Evolutionary conservation across 1,284 basidiomycete species (phyloP), one percentile per base, ranked within the genome.

Genomic region (Xerocomus amazonicus): DNA sequence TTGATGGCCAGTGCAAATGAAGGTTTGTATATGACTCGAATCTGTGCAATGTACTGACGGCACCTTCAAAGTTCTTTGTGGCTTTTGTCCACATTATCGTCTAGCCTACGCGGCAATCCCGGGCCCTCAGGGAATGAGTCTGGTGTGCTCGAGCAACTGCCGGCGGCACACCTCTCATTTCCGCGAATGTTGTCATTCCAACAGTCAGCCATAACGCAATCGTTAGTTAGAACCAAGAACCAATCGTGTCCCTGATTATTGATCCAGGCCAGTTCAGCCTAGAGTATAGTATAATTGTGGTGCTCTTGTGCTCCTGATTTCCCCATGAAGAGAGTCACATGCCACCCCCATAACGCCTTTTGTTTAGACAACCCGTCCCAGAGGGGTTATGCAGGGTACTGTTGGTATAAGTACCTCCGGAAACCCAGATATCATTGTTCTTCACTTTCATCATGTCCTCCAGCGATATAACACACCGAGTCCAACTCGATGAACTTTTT

Each of bases 401-500:
- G 19, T 23, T 4, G 4, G 19, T 23, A 23, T 23, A 23, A 23
- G 19, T 23, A 23, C 19, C 19, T 31, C 29, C 29, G 9, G 12
- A 6, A 12, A 12, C 12, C 9, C 29, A 12, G 29, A n/a, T 34
- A 29, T 9, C 26, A 32, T 16, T 29, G 26, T 8, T 10, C 31
- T 23, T n/a, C 9, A 9, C 14, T 26, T 19, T n/a, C 26, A 39
- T 3, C 47, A 62, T 60, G 61, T 55, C 54, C 7, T 49, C 50
- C 34, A 33, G 52, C 34, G 39, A 36, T 13, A 23, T 23, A 23
- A 23, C 19, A 23, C 19, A 23, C 4, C 19, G 19, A 4, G 19
- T 23, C 4, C 19, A 23, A 23, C 49, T 59, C 4, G 61, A 66
- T 23, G 16, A 41, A 0, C 51, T 65, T 19, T 67, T 69, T 38